These are phyloP conservation scores for Passiflora organensis DNA, from an alignment of 345 rosid species.

Conservation along the genomic window DNA sequence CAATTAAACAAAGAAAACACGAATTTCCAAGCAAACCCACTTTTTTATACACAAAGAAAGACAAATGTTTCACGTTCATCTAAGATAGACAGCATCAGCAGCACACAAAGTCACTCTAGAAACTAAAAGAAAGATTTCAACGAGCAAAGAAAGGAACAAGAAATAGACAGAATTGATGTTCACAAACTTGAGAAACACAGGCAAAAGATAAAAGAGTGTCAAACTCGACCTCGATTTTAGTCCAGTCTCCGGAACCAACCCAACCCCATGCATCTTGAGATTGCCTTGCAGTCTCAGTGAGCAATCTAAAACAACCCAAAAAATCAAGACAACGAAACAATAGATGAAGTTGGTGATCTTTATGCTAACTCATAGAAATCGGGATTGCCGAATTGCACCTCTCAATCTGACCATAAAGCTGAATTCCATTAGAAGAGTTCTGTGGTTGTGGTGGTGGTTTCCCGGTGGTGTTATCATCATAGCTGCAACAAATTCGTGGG, in stretches of 20 bases:
- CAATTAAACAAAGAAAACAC: too few species aligned
- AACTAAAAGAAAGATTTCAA: not conserved
- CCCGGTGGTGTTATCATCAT: slow-evolving; percentile 22
- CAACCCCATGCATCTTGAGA: slow-evolving; percentile 66
- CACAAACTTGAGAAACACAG: not conserved
- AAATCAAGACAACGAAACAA: not conserved
- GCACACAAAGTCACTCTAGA: not conserved
- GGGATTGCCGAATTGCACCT: slow-evolving; percentile 33
- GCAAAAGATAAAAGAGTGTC: too few species aligned
- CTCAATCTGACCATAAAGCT: slow-evolving; percentile 79
- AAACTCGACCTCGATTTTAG: slow-evolving; percentile 88
- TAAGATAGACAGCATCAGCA: too few species aligned
- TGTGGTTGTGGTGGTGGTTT: slow-evolving; percentile 29
- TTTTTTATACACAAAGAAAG: too few species aligned
- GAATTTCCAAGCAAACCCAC: too few species aligned
- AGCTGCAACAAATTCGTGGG: slow-evolving; percentile 31
- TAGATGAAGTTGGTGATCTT: not conserved
- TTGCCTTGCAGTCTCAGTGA: slow-evolving; percentile 76
- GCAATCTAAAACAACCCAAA: slow-evolving; percentile 41
- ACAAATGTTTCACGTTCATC: too few species aligned
- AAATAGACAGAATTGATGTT: not conserved
- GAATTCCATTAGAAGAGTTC: slow-evolving; percentile 45
- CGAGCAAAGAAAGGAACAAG: not conserved
- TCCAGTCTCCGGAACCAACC: slow-evolving; percentile 65
- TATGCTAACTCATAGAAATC: not conserved